phyloP scores from a whole-genome alignment of 2,329 filamentous ascomycete genomes.

The Fusarium stilboides region DNA sequence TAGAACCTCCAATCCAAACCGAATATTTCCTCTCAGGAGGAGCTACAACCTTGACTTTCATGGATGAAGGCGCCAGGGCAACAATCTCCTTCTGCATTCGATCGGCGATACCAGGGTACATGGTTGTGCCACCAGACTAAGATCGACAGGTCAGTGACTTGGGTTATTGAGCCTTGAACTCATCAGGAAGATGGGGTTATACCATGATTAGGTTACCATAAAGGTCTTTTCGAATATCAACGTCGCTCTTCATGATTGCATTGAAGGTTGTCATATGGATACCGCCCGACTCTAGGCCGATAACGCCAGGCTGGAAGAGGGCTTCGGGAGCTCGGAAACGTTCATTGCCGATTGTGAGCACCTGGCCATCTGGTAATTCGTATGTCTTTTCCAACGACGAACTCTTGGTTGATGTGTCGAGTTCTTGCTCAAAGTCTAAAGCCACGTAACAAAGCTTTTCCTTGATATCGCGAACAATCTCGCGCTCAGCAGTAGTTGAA shows the following conservation, averaged over 20 bases:
- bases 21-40: slow-evolving; percentile 99
- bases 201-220: slow-evolving; percentile 99
- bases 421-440: slow-evolving; percentile 99
- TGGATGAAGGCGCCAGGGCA: slow-evolving; percentile 97
- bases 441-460: slow-evolving; percentile 99
- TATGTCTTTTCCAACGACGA: slow-evolving; percentile 99
- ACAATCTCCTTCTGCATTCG: slow-evolving; percentile 99
- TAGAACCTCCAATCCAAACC: slow-evolving; percentile 99
- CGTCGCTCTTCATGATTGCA: slow-evolving; percentile 99
- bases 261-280: slow-evolving; percentile 99
- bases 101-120: slow-evolving; percentile 99
- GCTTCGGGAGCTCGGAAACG: slow-evolving; percentile 99
- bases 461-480: slow-evolving; percentile 99
- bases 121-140: slow-evolving; percentile 99
- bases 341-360: slow-evolving; percentile 99
- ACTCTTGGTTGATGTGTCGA: slow-evolving; percentile 99
- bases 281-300: slow-evolving; percentile 98
- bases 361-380: slow-evolving; percentile 99
- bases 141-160: slow-evolving; percentile 51
- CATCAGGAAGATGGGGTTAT: slow-evolving; percentile 47
- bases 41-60: slow-evolving; percentile 99
- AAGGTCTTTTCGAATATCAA: slow-evolving; percentile 99
- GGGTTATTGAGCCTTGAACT: slow-evolving; percentile 56
- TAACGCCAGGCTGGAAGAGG: slow-evolving; percentile 98
- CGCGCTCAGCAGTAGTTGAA: slow-evolving; percentile 99